Conservation (phyloP, 208 protist species). For the Wallacemonas sp. region DNA sequence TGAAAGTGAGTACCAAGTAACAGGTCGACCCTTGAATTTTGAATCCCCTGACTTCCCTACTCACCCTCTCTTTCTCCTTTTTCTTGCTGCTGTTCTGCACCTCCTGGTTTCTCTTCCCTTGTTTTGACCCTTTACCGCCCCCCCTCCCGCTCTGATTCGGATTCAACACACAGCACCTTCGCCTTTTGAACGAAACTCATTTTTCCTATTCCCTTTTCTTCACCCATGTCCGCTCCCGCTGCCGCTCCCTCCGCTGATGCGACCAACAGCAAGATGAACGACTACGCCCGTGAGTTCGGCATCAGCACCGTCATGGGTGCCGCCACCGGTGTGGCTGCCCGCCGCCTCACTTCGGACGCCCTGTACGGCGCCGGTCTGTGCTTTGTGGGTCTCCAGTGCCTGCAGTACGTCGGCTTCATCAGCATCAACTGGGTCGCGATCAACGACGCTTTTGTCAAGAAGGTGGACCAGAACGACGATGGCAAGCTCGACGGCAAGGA, state of each 20-base stretch:
- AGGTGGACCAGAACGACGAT: slow-evolving; percentile 50
- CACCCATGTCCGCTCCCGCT: background rate
- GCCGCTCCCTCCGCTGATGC: background rate
- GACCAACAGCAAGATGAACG: background rate
- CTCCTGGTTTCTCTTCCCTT: too few species aligned
- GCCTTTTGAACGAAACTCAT: too few species aligned
- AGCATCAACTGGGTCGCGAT: slow-evolving; percentile 64
- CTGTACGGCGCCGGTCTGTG: slow-evolving; percentile 59
- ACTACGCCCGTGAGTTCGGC: slow-evolving; percentile 32
- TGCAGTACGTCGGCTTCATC: slow-evolving; percentile 65
- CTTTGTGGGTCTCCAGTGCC: slow-evolving; percentile 54
- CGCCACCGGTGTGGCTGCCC: slow-evolving; percentile 43
- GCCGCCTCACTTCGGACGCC: slow-evolving; percentile 52
- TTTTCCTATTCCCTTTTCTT: background rate
- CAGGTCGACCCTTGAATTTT: too few species aligned
- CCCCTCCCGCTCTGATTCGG: too few species aligned
- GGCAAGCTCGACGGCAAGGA: slow-evolving; percentile 53
- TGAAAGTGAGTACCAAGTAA: too few species aligned
- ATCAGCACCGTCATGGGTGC: slow-evolving; percentile 52
- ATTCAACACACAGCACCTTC: too few species aligned
- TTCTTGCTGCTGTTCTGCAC: too few species aligned
- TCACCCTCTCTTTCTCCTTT: too few species aligned
- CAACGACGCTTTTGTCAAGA: slow-evolving; percentile 33
- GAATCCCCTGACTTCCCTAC: too few species aligned
- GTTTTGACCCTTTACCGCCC: too few species aligned